phyloP scores from a whole-genome alignment of 805 yeast genomes.

The Saturnispora gosingensis region DNA sequence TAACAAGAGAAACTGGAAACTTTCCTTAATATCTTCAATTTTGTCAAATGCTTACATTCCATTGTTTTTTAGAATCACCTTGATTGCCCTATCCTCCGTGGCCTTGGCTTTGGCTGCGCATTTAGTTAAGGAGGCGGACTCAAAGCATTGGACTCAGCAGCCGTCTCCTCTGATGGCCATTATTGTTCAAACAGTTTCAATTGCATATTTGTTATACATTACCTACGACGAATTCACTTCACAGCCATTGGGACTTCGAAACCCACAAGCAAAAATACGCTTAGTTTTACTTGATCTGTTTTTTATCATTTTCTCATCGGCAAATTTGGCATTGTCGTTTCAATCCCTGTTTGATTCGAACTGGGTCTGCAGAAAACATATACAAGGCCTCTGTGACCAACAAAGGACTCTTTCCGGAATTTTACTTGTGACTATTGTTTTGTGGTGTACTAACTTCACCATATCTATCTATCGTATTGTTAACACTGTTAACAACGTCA shows the following conservation, averaged over 20 bases:
- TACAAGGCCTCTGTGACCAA: constrained; percentile 54
- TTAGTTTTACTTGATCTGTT: constrained; percentile 73
- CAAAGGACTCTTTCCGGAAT: constrained; percentile 76
- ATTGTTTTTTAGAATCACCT: constrained; percentile 55
- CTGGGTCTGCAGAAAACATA: constrained; percentile 60
- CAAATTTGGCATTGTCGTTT: constrained; percentile 78
- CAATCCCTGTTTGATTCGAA: constrained; percentile 68
- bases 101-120: constrained; percentile 68
- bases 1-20: constrained; percentile 54
- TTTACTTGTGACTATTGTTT: constrained; percentile 59
- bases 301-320: constrained; percentile 82
- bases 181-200: constrained; percentile 70
- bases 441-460: constrained; percentile 83
- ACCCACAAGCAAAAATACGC: constrained; percentile 75
- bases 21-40: constrained; percentile 48
- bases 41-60: constrained; percentile 78
- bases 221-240: constrained; percentile 88
- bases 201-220: constrained; percentile 69
- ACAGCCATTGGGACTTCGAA: constrained; percentile 82
- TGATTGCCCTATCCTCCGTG: constrained; percentile 47
- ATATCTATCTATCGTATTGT: constrained; percentile 79
- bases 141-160: constrained; percentile 47
- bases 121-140: constrained; percentile 31
- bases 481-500: constrained; percentile 36
- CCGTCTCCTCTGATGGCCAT: constrained; percentile 92